Evolutionary conservation across 1,284 basidiomycete species (phyloP), one percentile per base, ranked within the genome.

Genomic region (Tylopilus orsonianus): DNA sequence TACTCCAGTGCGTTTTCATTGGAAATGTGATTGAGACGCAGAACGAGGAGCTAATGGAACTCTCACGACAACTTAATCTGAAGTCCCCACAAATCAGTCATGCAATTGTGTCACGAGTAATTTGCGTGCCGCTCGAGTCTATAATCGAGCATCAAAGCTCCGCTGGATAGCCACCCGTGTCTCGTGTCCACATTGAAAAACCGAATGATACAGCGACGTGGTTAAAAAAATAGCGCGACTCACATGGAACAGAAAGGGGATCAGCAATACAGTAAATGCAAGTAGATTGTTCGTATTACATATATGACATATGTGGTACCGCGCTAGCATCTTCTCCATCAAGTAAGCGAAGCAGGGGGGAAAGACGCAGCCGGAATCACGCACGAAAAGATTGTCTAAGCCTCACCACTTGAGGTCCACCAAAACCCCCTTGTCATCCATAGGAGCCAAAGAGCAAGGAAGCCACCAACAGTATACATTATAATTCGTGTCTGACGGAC

Each of bases 401-500:
- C 48, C 13, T 56, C 48, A 18, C 50, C 52, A 19, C 42, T 47
- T 6, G 59, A 58, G 19, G 42, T 20, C 65, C 59, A 68, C 63
- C 61, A 68, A 30, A 66, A 36, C 5, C 44, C 52, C 13, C 46
- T 53, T 18, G 44, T 46, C 58, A 59, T 68, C 70, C 72, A 77
- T n/a, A 72, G 29, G 4, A 79, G 37, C 76, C 77, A 80, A 2
- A 80, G 36, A 0, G 59, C 61, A 30, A 79, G 44, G 24, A 75
- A 59, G 0, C 63, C 68, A 2, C 66, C 73, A 10, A 83, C 77
- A 24, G 84, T 71, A 38, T 80, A 77, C 47, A 80, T 65, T 8
- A 83, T 85, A 37, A 85, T 78, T 35, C 85, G 74, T 70, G 78
- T 84, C 42, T 82, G 80, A 64, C 81, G 83, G 30, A 87, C 71